Conservation (phyloP, 441 rosid genomes). For the Viola pubescens region DNA sequence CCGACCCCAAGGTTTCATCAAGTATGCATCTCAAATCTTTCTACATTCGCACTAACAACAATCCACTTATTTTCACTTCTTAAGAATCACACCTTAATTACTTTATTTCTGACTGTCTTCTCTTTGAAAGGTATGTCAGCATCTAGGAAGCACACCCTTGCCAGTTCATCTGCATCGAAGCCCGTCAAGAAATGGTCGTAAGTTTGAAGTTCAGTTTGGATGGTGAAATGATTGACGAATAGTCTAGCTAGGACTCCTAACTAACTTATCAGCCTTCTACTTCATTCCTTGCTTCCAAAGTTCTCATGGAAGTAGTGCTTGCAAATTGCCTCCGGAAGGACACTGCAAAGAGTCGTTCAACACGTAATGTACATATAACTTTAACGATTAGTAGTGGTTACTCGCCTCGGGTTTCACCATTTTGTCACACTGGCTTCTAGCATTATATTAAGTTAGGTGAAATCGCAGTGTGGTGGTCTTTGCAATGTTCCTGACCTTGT, state of each 20-base stretch:
- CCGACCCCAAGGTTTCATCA: conserved; percentile 44
- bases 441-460: too few relatives aligned
- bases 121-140: conserved; percentile 25
- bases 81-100: not conserved
- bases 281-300: conserved; percentile 9
- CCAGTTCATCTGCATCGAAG: conserved; percentile 38
- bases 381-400: too few relatives aligned
- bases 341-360: too few relatives aligned
- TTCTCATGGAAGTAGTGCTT: conserved; percentile 8
- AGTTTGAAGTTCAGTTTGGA: conserved; percentile 10
- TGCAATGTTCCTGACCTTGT: too few relatives aligned
- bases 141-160: conserved; percentile 29
- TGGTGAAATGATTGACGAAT: conserved; percentile 15
- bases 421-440: too few relatives aligned
- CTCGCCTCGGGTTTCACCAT: too few relatives aligned
- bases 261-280: conserved; percentile 4
- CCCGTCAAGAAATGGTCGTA: conserved; percentile 37
- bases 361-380: too few relatives aligned
- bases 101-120: not conserved
- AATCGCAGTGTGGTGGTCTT: too few relatives aligned
- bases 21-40: conserved; percentile 29
- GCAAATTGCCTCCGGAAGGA: too few relatives aligned
- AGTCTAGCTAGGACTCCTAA: conserved; percentile 16
- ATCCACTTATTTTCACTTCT: not conserved
- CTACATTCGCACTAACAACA: not conserved